These are phyloP conservation scores for Themeda triandra DNA, from an alignment of 176 grass and related monocot genomes.

Conservation along the genomic window DNA sequence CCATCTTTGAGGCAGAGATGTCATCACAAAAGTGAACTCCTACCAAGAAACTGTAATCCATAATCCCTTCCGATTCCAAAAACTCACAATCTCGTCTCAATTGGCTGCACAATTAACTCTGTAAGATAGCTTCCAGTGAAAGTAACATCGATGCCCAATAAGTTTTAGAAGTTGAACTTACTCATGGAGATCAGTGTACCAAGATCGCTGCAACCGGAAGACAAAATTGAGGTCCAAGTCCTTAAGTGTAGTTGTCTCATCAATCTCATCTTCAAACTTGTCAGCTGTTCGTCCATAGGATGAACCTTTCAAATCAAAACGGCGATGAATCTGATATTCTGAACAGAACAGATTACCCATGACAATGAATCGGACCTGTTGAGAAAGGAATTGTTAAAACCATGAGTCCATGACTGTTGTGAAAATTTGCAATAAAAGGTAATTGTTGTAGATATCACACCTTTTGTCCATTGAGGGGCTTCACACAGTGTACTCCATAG, in stretches of 20 bases:
- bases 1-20: constrained; percentile 53
- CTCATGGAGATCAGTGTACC: constrained; percentile 69
- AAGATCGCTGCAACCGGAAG: constrained; percentile 74
- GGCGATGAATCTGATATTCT: constrained; percentile 83
- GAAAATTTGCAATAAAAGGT: neutral
- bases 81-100: constrained; percentile 80
- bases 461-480: constrained; percentile 69
- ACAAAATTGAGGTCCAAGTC: constrained; percentile 95
- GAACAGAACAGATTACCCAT: constrained; percentile 99
- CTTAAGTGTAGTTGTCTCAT: constrained; percentile 97
- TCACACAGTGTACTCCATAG: constrained; percentile 84
- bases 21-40: constrained; percentile 91
- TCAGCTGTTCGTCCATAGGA: constrained; percentile 85
- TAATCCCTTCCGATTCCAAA: constrained; percentile 81
- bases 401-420: neutral
- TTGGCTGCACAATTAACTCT: constrained; percentile 48
- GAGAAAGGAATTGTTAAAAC: constrained; percentile 19
- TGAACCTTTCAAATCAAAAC: constrained; percentile 97
- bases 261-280: constrained; percentile 87
- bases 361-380: constrained; percentile 90
- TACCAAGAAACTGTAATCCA: constrained; percentile 96
- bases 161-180: constrained; percentile 49
- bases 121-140: constrained; percentile 7
- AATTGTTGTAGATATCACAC: constrained; percentile 21
- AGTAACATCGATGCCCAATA: neutral